Evolutionary conservation across 345 rosid species (phyloP).

Genomic region (Aegle marmelos): DNA sequence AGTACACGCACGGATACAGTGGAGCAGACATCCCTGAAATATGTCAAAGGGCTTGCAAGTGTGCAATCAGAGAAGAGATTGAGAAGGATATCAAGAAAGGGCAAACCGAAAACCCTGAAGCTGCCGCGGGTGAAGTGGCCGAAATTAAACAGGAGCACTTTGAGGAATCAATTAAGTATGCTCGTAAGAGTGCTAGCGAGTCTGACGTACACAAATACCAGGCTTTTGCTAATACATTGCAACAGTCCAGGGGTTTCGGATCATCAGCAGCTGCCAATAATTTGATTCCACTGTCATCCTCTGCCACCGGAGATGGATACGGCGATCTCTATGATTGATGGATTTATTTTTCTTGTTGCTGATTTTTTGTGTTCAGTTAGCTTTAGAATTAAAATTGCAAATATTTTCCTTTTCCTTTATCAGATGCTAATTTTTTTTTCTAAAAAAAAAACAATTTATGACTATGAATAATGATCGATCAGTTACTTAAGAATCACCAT

Average conservation of each 20-base stretch:
- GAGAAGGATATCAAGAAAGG: conserved; percentile 38
- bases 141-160: conserved; percentile 38
- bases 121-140: conserved; percentile 27
- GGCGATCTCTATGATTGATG: background rate
- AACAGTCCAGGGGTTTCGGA: background rate
- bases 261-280: too few species aligned
- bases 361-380: background rate
- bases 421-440: too few species aligned
- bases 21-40: conserved; percentile 44
- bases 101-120: conserved; percentile 29
- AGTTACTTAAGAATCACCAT: too few species aligned
- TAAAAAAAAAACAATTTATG: too few species aligned
- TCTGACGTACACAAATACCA: background rate
- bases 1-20: conserved; percentile 34
- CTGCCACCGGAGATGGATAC: background rate
- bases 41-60: conserved; percentile 40
- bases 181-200: conserved; percentile 22
- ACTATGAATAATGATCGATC: too few species aligned
- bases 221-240: conserved; percentile 1
- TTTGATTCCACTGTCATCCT: too few species aligned
- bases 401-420: background rate
- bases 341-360: background rate
- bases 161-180: conserved; percentile 20
- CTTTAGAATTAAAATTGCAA: background rate
- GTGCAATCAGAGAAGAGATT: conserved; percentile 35